Percentiles rank a stretch among this genome's conserved stretches.
Conservation (phyloP, 768 basidiomycete species). For the Cystobasidium ongulense region DNA sequence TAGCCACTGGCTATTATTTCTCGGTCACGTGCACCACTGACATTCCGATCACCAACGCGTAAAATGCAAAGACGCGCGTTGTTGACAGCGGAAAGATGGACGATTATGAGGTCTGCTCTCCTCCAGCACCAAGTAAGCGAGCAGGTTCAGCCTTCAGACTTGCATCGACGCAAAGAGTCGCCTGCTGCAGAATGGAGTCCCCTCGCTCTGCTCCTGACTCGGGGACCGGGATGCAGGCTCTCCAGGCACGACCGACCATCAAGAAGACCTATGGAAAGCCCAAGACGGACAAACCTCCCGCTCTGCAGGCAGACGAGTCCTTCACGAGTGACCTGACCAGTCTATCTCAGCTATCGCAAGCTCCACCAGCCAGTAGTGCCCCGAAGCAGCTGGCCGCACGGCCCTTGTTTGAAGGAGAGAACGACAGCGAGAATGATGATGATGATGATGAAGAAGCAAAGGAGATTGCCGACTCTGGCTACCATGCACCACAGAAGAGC, state of each 20-base stretch:
- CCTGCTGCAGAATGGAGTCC: not conserved
- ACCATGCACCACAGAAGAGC: not conserved
- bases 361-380: not conserved
- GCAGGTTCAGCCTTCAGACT: not conserved
- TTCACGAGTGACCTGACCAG: constrained; percentile 14
- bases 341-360: constrained; percentile 7
- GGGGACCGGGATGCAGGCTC: not conserved
- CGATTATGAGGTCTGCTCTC: not conserved
- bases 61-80: not conserved
- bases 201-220: not conserved
- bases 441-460: not conserved
- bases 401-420: not conserved
- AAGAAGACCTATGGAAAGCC: constrained; percentile 15
- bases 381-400: not conserved
- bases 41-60: not conserved
- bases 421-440: not conserved
- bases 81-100: not conserved
- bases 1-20: no score
- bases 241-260: not conserved
- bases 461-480: not conserved
- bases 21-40: not conserved
- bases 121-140: not conserved
- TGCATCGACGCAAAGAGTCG: not conserved
- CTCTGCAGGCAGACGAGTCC: not conserved
- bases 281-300: not conserved